Conservation (phyloP, 2,329 filamentous ascomycete species). For the Colletotrichum cereale region DNA sequence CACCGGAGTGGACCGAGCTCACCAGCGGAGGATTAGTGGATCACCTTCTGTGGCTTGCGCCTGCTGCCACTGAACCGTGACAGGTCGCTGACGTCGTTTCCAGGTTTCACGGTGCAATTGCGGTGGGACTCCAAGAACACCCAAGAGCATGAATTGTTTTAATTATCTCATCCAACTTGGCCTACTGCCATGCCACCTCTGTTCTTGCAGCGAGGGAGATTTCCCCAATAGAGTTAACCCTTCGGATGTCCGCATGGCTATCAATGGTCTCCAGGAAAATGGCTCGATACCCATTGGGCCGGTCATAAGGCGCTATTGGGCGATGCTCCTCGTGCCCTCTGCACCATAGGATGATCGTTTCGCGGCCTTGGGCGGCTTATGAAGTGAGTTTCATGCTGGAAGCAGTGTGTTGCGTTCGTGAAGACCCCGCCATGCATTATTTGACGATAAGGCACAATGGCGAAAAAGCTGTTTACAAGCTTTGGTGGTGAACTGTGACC, state of each 20-base stretch:
- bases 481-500: not conserved
- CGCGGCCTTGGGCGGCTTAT: conserved; percentile 5
- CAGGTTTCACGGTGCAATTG: not conserved
- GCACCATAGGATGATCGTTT: conserved; percentile 30
- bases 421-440: not conserved
- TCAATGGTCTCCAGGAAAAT: conserved; percentile 7
- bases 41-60: conserved; percentile 16
- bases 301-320: conserved; percentile 3
- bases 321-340: conserved; percentile 9
- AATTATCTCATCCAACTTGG: not conserved
- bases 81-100: conserved; percentile 32
- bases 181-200: not conserved
- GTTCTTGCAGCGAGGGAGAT: not conserved
- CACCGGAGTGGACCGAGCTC: conserved; percentile 30
- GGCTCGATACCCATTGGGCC: conserved; percentile 10
- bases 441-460: not conserved
- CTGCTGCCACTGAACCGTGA: conserved; percentile 8
- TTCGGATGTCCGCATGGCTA: conserved; percentile 23
- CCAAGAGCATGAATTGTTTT: not conserved
- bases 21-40: conserved; percentile 16
- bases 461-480: not conserved
- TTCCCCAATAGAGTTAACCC: not conserved
- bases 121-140: conserved; percentile 5
- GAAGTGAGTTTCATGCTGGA: not conserved
- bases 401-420: not conserved